Evolutionary conservation across 495 filamentous ascomycete genomes (phyloP).

Genomic region (Ramalina intermedia): DNA sequence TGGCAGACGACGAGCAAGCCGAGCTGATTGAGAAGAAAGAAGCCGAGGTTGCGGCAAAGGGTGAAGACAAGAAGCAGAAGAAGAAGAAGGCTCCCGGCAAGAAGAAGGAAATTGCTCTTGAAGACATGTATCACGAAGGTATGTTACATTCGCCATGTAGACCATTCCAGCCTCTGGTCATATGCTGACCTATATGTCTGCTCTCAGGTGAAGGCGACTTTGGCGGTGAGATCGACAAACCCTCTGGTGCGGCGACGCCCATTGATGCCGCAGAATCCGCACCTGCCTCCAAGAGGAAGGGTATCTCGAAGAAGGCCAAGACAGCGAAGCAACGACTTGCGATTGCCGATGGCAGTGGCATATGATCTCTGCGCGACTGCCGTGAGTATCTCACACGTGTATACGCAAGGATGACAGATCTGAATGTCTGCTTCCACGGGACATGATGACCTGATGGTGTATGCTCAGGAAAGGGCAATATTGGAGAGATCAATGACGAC

Average conservation of each 20-base stretch:
- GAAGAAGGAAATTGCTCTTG: conserved; percentile 69
- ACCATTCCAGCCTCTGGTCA: neutral
- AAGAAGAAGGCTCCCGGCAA: conserved; percentile 36
- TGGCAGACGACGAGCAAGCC: conserved; percentile 88
- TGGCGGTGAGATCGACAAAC: conserved; percentile 66
- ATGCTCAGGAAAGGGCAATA: too few species aligned
- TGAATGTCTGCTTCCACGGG: too few species aligned
- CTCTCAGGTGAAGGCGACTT: conserved; percentile 79
- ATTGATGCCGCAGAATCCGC: conserved; percentile 38
- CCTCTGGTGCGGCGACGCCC: conserved; percentile 72
- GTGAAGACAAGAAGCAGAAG: conserved; percentile 37
- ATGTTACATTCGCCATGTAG: conserved; percentile 20
- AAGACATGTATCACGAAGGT: conserved; percentile 99
- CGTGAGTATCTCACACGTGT: too few species aligned
- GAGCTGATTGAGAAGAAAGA: conserved; percentile 82
- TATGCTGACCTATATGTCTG: conserved; percentile 4
- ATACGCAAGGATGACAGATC: too few species aligned
- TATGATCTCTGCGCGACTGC: neutral
- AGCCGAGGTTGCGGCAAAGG: conserved; percentile 55
- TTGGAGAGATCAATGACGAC: too few species aligned
- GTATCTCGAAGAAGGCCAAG: conserved; percentile 70
- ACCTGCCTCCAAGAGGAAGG: conserved; percentile 41
- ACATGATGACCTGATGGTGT: too few species aligned
- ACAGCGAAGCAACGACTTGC: conserved; percentile 78
- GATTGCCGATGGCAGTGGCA: conserved; percentile 68